Base-by-base conservation (phyloP, 495 filamentous ascomycete genomes). In the Aspergillus ostianus region DNA sequence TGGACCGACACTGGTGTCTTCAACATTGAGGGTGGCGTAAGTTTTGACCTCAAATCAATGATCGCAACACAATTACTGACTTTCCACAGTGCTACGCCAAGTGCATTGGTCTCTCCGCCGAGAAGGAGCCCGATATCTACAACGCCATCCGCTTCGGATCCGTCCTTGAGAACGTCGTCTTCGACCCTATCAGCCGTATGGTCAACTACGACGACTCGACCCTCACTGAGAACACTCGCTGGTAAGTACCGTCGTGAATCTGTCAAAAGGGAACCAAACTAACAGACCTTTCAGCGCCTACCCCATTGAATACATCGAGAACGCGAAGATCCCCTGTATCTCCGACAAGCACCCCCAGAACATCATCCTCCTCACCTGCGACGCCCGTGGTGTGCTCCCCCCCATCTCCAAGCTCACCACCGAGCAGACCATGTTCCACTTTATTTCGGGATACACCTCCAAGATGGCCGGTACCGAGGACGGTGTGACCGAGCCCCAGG, bases 391-490 rank as follows among this genome's bases (percentile, higher is more conserved):
- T 79, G 94, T 98, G 9, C 87, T 98, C 30, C 94, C 94, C 47
- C 95, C 95, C 46, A 98, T 98, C 80, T 96, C 92, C 66, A 98
- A 98, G 84, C 88, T 98, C 70, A 89, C 88, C 82, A 85, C 88
- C 66, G 90, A 92, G 68, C 94, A 98, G 80, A 96, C 91, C 70
- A 98, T 98, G 93, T 98, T 97, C 86, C 94, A 98, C 85, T 98
- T 98, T 85, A 98, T 98, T 76, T 94, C 90, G 19, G 94, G 94
- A 69, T 98, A 98, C 83, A 98, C 94, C 57, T 98, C 95, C 68
- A 98, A 98, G 88, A 98, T 98, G 95, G 95, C 93, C 61, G 94
- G 94, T 69, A 98, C 94, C 50, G 94, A 98, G 79, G 90, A 97
- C 55, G 94, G 94, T 74, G 85, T 98, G 55, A 91, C 90, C 17